A percentile compares a stretch with the other conserved stretches of the same genome.
These are phyloP conservation scores for Eimeria sp. DNA, from an alignment of 169 alveolate species.

Conservation along the genomic window DNA sequence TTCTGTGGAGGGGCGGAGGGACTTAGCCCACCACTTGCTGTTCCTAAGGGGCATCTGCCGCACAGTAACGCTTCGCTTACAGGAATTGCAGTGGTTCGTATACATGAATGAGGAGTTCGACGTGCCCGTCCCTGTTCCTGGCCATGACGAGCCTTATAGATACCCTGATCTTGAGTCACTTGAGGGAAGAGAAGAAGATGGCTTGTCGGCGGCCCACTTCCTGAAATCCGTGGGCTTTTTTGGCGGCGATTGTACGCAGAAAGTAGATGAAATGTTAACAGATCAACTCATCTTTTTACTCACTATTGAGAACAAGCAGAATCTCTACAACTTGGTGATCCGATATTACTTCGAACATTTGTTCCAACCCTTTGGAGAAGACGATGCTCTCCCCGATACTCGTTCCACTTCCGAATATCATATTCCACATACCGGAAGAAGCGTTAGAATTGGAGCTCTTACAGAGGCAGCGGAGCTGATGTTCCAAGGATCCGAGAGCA, in stretches of 20 bases:
- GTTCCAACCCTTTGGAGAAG: not conserved
- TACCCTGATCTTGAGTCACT: not conserved
- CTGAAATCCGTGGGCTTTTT: not conserved
- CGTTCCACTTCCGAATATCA: not conserved
- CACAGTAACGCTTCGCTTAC: not conserved
- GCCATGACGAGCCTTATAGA: not conserved
- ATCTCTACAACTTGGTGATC: not conserved
- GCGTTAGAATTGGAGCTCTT: not conserved
- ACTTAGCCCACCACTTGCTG: not conserved
- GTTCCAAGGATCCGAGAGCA: not conserved
- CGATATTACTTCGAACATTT: not conserved
- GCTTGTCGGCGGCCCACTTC: not conserved
- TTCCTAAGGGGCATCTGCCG: not conserved
- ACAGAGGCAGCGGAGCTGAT: not conserved
- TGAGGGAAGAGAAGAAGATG: not conserved
- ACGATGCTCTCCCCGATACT: too few relatives aligned
- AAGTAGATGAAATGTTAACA: not conserved
- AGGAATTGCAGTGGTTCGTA: not conserved
- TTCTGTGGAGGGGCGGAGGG: not conserved
- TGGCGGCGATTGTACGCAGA: not conserved
- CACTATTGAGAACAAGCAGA: not conserved
- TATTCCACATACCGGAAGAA: not conserved
- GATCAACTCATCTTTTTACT: not conserved
- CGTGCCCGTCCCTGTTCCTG: conserved; percentile 23
- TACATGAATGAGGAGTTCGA: not conserved